Conservation (phyloP, 495 filamentous ascomycete genomes). For the Hyphodiscus hymeniophilus region DNA sequence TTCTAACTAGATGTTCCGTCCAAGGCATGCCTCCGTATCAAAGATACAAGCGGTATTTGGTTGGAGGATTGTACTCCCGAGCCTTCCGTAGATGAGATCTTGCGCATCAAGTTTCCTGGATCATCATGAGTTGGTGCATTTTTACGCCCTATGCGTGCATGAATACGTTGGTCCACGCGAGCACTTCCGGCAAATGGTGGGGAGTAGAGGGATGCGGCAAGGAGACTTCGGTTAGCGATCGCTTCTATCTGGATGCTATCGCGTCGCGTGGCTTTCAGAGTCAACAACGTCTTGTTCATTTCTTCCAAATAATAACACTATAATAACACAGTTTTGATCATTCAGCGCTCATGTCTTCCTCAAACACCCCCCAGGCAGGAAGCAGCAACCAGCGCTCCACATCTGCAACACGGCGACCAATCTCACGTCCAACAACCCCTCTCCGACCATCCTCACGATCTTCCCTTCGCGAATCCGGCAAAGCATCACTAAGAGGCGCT, state of each 20-base stretch:
- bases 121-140: conserved; percentile 2
- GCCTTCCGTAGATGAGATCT: too few species aligned
- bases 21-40: too few species aligned
- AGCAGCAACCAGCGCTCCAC: conserved; percentile 18
- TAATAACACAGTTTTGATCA: neutral
- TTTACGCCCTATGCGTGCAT: neutral
- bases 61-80: too few species aligned
- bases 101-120: too few species aligned
- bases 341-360: conserved; percentile 13
- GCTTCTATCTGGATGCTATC: neutral
- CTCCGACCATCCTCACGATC: conserved; percentile 86
- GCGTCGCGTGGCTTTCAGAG: neutral
- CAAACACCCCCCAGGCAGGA: conserved; percentile 17
- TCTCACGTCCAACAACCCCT: conserved; percentile 83
- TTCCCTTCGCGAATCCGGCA: conserved; percentile 63
- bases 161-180: neutral
- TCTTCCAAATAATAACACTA: too few species aligned
- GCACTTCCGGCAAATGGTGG: too few species aligned
- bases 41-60: too few species aligned
- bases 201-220: too few species aligned
- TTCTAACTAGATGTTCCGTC: too few species aligned
- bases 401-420: conserved; percentile 15
- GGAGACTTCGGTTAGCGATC: too few species aligned
- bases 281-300: neutral
- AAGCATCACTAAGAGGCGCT: conserved; percentile 44